Evolutionary conservation across 805 yeast species (phyloP).

Genomic region (Brettanomyces bruxellensis): DNA sequence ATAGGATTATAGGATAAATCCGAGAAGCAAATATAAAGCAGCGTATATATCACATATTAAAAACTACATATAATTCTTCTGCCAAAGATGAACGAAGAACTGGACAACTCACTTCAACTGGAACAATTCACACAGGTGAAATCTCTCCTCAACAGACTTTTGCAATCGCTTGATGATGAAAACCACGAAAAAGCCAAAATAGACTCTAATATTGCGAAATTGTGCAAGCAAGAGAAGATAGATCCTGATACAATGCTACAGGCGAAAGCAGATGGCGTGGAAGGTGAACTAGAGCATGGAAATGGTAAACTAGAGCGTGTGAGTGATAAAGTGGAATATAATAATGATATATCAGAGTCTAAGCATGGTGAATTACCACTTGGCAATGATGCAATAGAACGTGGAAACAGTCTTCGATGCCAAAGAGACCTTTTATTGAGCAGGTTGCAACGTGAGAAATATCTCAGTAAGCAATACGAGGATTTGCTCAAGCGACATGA

Average conservation of each 20-base stretch:
- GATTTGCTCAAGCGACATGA: slow-evolving; percentile 18
- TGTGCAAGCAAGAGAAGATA: no score
- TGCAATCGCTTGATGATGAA: slow-evolving; percentile 22
- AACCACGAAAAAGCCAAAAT: slow-evolving; percentile 13
- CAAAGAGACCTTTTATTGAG: slow-evolving; percentile 20
- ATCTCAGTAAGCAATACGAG: slow-evolving; percentile 19
- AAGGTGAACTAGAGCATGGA: no score
- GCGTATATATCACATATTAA: no score
- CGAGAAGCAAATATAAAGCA: no score
- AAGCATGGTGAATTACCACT: no score
- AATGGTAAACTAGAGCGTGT: no score
- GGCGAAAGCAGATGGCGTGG: no score
- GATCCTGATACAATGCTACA: no score
- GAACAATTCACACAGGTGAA: slow-evolving; percentile 21
- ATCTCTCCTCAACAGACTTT: slow-evolving; percentile 18
- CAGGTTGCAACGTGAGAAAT: slow-evolving; percentile 27
- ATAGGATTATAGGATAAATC: no score
- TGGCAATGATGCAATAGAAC: no score
- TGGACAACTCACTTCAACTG: slow-evolving; percentile 25
- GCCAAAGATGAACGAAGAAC: slow-evolving; percentile 18
- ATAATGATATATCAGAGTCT: no score
- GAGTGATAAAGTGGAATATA: no score
- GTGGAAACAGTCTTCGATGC: slow-evolving; percentile 9
- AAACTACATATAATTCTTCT: neutral
- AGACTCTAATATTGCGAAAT: neutral